Evolutionary conservation across 2,329 filamentous ascomycete species (phyloP).

Genomic region (Dendryphion nanum): DNA sequence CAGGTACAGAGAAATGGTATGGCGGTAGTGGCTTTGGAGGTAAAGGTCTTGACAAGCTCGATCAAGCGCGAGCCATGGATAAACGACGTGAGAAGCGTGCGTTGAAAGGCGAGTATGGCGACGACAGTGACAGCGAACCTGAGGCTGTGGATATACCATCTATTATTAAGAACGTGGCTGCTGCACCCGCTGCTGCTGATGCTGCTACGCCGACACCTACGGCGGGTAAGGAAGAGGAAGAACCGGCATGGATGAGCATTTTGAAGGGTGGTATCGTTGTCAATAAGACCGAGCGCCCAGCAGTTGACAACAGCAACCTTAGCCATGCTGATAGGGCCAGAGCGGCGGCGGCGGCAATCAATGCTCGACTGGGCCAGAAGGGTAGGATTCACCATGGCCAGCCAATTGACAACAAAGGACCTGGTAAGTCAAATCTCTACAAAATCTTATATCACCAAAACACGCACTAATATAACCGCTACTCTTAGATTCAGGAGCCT

Average conservation of each 20-base stretch:
- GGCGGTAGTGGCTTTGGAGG: constrained; percentile 91
- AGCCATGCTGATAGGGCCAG: constrained; percentile 72
- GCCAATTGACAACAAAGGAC: constrained; percentile 97
- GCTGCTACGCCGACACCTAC: constrained; percentile 45
- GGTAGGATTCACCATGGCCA: constrained; percentile 88
- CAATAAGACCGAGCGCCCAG: constrained; percentile 63
- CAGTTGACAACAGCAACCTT: constrained; percentile 53
- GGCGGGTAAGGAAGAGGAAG: constrained; percentile 21
- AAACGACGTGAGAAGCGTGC: constrained; percentile 72
- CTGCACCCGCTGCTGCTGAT: constrained; percentile 24
- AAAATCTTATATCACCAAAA: too few species aligned
- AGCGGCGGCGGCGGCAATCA: constrained; percentile 88
- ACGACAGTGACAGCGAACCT: constrained; percentile 74
- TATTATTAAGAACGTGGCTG: constrained; percentile 57
- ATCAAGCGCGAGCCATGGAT: constrained; percentile 85
- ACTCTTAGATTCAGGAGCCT: constrained; percentile 92
- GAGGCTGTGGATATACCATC: constrained; percentile 58
- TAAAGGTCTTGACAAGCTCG: constrained; percentile 87
- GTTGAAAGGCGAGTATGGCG: constrained; percentile 85
- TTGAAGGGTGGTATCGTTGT: constrained; percentile 71
- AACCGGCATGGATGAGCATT: constrained; percentile 31
- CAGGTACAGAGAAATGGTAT: constrained; percentile 81
- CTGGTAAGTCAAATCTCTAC: too few species aligned
- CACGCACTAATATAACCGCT: too few species aligned
- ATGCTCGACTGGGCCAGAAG: constrained; percentile 82